Conservation (phyloP, 83 land plant species). For the Thuja plicata region DNA sequence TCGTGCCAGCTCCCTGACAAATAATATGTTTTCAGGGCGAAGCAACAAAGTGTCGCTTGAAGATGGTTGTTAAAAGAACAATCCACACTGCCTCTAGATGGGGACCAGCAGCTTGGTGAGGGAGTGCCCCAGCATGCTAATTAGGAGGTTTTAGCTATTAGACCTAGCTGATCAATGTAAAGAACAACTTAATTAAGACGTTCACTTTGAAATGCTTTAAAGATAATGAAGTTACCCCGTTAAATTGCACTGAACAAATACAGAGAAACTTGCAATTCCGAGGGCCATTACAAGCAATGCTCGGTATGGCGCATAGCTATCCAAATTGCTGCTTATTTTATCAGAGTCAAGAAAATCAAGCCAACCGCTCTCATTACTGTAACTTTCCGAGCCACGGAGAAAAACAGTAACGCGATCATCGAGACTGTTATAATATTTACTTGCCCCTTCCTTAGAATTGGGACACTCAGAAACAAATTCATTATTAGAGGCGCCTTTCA, state of each 20-base stretch:
- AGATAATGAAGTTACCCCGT: constrained; percentile 50
- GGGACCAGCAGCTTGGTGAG: background rate
- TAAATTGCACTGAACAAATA: constrained; percentile 68
- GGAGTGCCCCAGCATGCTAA: background rate
- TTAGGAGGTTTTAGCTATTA: background rate
- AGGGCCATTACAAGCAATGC: constrained; percentile 45
- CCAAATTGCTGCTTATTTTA: constrained; percentile 5
- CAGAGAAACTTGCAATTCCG: constrained; percentile 62
- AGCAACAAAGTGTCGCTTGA: background rate
- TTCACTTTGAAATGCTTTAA: background rate
- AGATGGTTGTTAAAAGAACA: background rate
- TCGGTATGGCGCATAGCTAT: constrained; percentile 22
- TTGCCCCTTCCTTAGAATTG: constrained; percentile 29
- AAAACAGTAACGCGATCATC: constrained; percentile 21
- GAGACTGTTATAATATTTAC: constrained; percentile 27
- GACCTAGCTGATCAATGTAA: background rate
- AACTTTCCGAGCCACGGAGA: constrained; percentile 2
- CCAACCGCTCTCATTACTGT: constrained; percentile 13
- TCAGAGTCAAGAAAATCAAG: constrained; percentile 8
- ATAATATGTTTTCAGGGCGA: background rate
- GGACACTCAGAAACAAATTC: constrained; percentile 8
- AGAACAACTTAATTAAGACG: background rate
- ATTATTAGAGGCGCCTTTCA: background rate
- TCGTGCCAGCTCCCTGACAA: background rate
- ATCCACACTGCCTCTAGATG: background rate